These are phyloP conservation scores for Mycena chlorophos DNA, from an alignment of 768 basidiomycete species.

Conservation along the genomic window DNA sequence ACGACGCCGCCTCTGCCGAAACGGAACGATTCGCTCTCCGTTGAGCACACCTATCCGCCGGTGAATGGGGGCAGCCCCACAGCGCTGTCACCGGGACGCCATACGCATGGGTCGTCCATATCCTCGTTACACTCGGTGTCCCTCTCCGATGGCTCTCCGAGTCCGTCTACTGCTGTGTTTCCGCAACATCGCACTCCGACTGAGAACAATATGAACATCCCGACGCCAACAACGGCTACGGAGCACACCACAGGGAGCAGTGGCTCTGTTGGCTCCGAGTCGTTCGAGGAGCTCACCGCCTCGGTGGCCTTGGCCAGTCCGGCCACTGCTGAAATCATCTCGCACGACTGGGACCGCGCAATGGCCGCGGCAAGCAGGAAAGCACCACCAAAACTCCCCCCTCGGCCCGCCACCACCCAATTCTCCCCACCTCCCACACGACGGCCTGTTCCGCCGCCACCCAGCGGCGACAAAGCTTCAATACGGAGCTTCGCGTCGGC, in stretches of 20 bases:
- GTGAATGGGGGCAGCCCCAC: conserved; percentile 36
- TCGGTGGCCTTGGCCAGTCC: conserved; percentile 54
- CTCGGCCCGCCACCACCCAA: conserved; percentile 30
- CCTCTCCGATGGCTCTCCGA: conserved; percentile 62
- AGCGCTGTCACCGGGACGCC: conserved; percentile 35
- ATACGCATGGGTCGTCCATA: conserved; percentile 67
- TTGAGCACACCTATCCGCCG: conserved; percentile 63
- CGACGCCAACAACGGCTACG: too few species aligned
- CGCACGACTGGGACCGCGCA: conserved; percentile 54
- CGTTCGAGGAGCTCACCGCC: conserved; percentile 68
- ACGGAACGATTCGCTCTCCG: conserved; percentile 49
- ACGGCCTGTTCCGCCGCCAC: conserved; percentile 20
- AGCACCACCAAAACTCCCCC: conserved; percentile 49
- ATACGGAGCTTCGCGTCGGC: conserved; percentile 32
- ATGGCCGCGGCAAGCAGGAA: conserved; percentile 32
- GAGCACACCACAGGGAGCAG: conserved; percentile 24
- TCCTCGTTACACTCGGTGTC: conserved; percentile 86
- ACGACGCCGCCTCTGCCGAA: conserved; percentile 35
- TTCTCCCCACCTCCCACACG: conserved; percentile 13
- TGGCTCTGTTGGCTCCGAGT: conserved; percentile 57
- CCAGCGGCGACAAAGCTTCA: conserved; percentile 28
- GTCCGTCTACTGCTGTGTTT: conserved; percentile 43
- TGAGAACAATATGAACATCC: conserved; percentile 27
- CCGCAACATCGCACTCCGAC: conserved; percentile 39
- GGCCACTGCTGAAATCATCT: conserved; percentile 42